A percentile compares a stretch with the other conserved stretches of the same genome.
Conservation (phyloP, 495 filamentous ascomycete species). For the Trichoderma virens region DNA sequence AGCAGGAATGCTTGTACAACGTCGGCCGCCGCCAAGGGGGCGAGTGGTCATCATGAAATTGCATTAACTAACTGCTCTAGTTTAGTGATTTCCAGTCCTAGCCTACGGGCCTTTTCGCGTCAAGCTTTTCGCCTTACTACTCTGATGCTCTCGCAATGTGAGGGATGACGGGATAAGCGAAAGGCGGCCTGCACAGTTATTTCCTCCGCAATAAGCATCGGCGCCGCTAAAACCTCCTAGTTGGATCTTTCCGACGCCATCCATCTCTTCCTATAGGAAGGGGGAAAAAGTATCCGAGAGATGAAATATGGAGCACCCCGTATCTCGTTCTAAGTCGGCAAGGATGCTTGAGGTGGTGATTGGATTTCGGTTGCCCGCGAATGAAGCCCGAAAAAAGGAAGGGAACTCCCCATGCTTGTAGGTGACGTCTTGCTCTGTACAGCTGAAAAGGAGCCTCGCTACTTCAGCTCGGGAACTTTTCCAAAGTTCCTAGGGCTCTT, state of each 20-base stretch:
- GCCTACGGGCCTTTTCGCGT: neutral
- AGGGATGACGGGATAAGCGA: slow-evolving; percentile 1
- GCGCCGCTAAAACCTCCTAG: neutral
- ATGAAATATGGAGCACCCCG: neutral
- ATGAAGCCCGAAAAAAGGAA: too few species aligned
- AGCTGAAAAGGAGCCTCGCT: neutral
- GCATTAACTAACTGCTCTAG: neutral
- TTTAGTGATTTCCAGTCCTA: neutral
- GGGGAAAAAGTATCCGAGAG: neutral
- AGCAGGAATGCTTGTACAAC: too few species aligned
- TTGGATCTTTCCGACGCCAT: neutral
- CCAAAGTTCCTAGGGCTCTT: too few species aligned
- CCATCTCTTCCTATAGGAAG: neutral
- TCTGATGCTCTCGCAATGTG: neutral
- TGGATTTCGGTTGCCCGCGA: neutral
- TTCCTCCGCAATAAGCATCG: neutral
- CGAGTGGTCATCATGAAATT: neutral
- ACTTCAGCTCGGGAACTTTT: too few species aligned
- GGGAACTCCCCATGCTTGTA: too few species aligned
- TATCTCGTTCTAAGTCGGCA: neutral
- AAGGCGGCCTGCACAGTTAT: neutral
- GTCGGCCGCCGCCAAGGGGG: neutral
- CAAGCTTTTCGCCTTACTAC: neutral
- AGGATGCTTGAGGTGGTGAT: neutral
- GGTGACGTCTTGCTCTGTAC: neutral